Evolutionary conservation across 169 alveolate species (phyloP), one percentile per base, ranked within the genome.

Genomic region (Plasmodium inui): DNA sequence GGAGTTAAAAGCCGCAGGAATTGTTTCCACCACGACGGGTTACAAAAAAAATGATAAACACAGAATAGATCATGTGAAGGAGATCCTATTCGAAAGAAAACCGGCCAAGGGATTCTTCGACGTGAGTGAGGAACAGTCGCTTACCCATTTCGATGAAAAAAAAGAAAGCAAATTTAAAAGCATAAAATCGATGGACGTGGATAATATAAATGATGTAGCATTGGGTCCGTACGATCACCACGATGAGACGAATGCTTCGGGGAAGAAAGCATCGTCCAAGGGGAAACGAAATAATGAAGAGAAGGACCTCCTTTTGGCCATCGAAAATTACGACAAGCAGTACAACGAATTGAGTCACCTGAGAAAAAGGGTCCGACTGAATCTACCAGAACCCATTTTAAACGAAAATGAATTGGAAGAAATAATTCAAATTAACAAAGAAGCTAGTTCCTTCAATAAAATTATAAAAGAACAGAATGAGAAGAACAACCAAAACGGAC

Each of bases 1-100:
- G 95, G 99, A 99, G 96, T 96, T 99, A 82, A 98, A 99, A 95
- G 99, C 99, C 22, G 99, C 99, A 1, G 99, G 99, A 6, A 98
- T 99, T 37, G 92, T 92, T 39, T 93, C 96, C 14, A 98, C 98
- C 74, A 95, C 96, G 39, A 93, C 94, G 78, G 94, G 97, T 30
- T 96, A 98, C 81, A 97, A 97, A 80, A 98, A 78, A 44, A 86
- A 86, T 22, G 93, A 86, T 50, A 98, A 92, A 95, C 97, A 98
- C 92, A 99, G 98, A 81, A 98, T 98, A 83, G 99, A 99, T 95
- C 99, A 98, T 94, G 98, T 97, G 84, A 95, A 88, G 89, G 99
- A 99, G 90, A 96, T 99, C 0, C 99, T 99, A 32, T 98, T 99
- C 90, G 98, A 98, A 94, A 98, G 98, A 89, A 96, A 92, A 17